Evolutionary conservation across 768 basidiomycete genomes (phyloP).

Genomic region (Boletus huronensis): DNA sequence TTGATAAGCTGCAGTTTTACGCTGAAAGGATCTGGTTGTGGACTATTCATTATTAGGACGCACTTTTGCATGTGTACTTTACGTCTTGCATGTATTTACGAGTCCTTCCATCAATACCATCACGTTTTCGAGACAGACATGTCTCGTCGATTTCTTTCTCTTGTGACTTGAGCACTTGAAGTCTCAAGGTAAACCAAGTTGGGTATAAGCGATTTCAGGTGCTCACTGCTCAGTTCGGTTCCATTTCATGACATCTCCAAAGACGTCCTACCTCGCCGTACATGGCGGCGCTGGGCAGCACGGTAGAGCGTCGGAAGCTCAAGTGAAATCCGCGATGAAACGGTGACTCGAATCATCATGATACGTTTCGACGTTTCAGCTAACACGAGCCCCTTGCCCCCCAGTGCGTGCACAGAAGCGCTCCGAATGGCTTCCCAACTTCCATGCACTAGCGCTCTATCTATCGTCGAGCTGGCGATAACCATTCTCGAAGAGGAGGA

Average conservation of each 20-base stretch:
- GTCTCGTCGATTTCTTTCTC: background rate
- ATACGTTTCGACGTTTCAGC: background rate
- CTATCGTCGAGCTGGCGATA: constrained; percentile 54
- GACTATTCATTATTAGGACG: background rate
- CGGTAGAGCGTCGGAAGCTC: constrained; percentile 41
- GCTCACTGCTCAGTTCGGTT: background rate
- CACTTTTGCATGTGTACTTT: constrained; percentile 14
- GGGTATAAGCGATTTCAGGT: background rate
- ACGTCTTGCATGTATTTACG: constrained; percentile 25
- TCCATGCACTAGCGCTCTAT: constrained; percentile 32
- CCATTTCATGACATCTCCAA: constrained; percentile 6
- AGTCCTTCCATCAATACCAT: constrained; percentile 17
- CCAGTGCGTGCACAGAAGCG: constrained; percentile 53
- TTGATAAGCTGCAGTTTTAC: constrained; percentile 8
- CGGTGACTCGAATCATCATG: constrained; percentile 37
- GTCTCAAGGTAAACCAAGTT: background rate
- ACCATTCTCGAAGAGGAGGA: constrained; percentile 61
- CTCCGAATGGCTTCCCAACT: constrained; percentile 22
- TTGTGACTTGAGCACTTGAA: background rate
- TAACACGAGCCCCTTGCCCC: background rate
- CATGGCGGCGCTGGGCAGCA: constrained; percentile 83
- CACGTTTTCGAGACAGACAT: constrained; percentile 3
- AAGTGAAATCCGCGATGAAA: constrained; percentile 54
- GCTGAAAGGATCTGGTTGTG: background rate
- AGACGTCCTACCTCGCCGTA: constrained; percentile 50